Evolutionary conservation across 2,329 filamentous ascomycete species (phyloP), one percentile per base, ranked within the genome.

Genomic region (Fusarium brachygibbosum): DNA sequence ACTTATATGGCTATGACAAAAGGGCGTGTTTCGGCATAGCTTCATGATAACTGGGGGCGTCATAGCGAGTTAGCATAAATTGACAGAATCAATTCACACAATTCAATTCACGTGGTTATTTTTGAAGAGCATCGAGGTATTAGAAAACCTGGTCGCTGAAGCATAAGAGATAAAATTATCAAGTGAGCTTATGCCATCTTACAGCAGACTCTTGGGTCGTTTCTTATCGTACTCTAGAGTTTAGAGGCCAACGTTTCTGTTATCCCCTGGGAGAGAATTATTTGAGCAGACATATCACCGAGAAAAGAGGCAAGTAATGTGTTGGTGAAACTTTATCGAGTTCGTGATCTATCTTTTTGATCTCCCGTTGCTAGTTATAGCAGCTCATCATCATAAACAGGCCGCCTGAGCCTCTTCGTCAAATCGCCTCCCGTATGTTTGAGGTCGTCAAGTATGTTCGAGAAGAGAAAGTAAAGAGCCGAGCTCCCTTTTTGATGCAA

Each of bases 61-160:
- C 23, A 31, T 46, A 59, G 71, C 65, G 61, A 63, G 51, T 68
- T 59, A 66, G 53, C 62, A 69, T 72, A 74, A 38, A 74, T 73
- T 74, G 71, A 60, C 42, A 70, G 50, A 51, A 68, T 66, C 56
- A 64, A 70, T 65, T 58, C 32, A 62, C 31, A 49, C 25, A 41
- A 56, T 58, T 44, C 14, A 60, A 44, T 17, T 13, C 21, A 67
- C 9, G 32, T 28, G 19, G 29, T n/a, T 42, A 23, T 10, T 46
- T 19, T 42, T 6, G 9, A 17, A 40, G 28, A 12, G 10, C 5
- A 5, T 2, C 6, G 7, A 9, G 9, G 3, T 25, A n/a, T 32
- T 4, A 2, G 4, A 31, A 31, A 6, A 31, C 0, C 12, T 16
- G 5, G 3, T 0, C 5, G 7, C 10, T 32, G 14, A n/a, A 34